A percentile compares a stretch with the other conserved stretches of the same genome.
Evolutionary conservation across 2,329 filamentous ascomycete species (phyloP).

Genomic region (Bretziella fagacearum): DNA sequence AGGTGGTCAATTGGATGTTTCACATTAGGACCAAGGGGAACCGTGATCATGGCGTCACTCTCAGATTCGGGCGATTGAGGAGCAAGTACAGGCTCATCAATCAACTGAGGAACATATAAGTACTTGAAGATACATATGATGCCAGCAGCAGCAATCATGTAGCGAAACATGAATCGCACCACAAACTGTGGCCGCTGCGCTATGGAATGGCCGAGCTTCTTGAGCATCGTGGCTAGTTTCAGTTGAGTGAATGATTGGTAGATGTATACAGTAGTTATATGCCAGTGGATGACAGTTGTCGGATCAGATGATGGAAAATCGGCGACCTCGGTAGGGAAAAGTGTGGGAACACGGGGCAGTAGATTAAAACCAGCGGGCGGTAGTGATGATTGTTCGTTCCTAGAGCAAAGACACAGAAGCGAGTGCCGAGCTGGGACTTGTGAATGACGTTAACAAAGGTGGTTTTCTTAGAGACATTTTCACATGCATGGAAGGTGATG

Average conservation of each 20-base stretch:
- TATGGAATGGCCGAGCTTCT: conserved; percentile 8
- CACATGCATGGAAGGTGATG: too few relatives aligned
- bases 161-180: conserved; percentile 7
- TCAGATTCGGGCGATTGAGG: conserved; percentile 9
- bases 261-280: not conserved
- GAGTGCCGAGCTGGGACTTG: too few relatives aligned
- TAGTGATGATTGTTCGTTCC: too few relatives aligned
- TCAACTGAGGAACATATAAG: conserved; percentile 1
- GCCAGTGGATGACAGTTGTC: not conserved
- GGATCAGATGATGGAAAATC: not conserved
- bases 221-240: conserved; percentile 1
- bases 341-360: too few relatives aligned
- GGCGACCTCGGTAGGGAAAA: too few relatives aligned
- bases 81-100: not conserved
- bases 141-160: conserved; percentile 3
- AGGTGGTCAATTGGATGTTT: conserved; percentile 35
- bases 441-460: too few relatives aligned
- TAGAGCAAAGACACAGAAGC: too few relatives aligned
- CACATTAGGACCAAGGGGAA: conserved; percentile 17
- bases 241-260: not conserved
- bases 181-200: conserved; percentile 9
- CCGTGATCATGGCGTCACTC: conserved; percentile 14
- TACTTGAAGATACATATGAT: conserved; percentile 10
- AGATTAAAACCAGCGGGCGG: too few relatives aligned
- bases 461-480: too few relatives aligned